Evolutionary conservation across 306 rosid genomes (phyloP).

Genomic region (Quercus wislizeni): DNA sequence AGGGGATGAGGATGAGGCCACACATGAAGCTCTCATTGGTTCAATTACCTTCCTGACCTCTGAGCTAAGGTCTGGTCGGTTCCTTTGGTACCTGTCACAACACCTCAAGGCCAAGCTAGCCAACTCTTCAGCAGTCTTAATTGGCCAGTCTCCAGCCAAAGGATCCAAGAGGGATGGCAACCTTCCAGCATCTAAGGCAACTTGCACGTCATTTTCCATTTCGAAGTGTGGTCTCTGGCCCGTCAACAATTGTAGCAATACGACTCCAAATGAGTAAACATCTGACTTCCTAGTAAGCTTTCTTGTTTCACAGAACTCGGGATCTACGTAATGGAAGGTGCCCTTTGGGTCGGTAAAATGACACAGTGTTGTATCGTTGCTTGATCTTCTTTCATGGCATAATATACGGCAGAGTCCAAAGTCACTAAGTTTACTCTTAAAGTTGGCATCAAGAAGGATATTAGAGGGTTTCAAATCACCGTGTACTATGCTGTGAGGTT

Average conservation of each 20-base stretch:
- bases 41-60: slow-evolving; percentile 58
- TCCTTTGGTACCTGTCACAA: slow-evolving; percentile 38
- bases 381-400: slow-evolving; percentile 17
- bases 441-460: slow-evolving; percentile 41
- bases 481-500: slow-evolving; percentile 47
- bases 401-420: slow-evolving; percentile 52
- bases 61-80: slow-evolving; percentile 40
- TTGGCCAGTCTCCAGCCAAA: slow-evolving; percentile 57
- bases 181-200: slow-evolving; percentile 31
- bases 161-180: slow-evolving; percentile 41
- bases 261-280: slow-evolving; percentile 53
- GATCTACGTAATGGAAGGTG: slow-evolving; percentile 43
- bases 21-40: slow-evolving; percentile 44
- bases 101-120: slow-evolving; percentile 48
- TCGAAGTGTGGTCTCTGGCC: slow-evolving; percentile 29
- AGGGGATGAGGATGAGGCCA: background rate
- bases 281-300: slow-evolving; percentile 51
- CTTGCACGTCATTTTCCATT: slow-evolving; percentile 34
- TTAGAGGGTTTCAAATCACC: slow-evolving; percentile 63
- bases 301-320: slow-evolving; percentile 38
- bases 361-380: slow-evolving; percentile 23
- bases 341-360: slow-evolving; percentile 47
- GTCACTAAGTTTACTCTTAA: slow-evolving; percentile 52
- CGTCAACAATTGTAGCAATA: slow-evolving; percentile 39
- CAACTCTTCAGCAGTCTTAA: slow-evolving; percentile 45